Conservation (phyloP, 352 stramenopile genomes). For the Globisporangium irregulare region DNA sequence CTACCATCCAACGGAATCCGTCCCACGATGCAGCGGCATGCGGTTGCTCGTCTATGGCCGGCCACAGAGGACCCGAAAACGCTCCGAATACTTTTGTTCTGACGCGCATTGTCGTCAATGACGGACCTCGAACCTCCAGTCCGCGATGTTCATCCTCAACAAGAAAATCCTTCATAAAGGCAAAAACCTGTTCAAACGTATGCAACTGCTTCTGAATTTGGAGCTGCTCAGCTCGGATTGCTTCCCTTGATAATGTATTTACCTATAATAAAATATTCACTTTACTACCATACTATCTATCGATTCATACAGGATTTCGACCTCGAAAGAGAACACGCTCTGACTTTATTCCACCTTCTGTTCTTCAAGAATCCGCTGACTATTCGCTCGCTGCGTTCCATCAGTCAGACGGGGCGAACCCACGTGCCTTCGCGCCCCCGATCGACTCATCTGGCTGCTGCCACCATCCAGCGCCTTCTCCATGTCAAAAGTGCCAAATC, state of each 20-base stretch:
- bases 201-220: background rate
- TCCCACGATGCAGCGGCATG: background rate
- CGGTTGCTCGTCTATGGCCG: background rate
- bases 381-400: background rate
- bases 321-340: background rate
- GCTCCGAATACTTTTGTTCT: background rate
- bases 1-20: background rate
- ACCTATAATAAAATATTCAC: background rate
- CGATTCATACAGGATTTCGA: background rate
- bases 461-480: background rate
- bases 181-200: background rate
- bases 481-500: background rate
- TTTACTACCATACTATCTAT: no score
- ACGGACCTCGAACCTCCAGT: background rate
- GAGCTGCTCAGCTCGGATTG: no score
- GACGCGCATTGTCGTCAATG: background rate
- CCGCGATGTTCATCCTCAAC: background rate
- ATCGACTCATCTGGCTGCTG: background rate
- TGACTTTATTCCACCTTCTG: constrained; percentile 14
- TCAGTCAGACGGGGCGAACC: background rate
- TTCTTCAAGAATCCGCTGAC: constrained; percentile 7
- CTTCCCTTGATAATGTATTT: background rate
- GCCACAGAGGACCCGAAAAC: background rate
- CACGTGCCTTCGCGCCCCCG: background rate
- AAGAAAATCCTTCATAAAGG: background rate